Evolutionary conservation across 2,329 filamentous ascomycete species (phyloP), one percentile per base, ranked within the genome.

Genomic region (Clonostachys rhizophaga): DNA sequence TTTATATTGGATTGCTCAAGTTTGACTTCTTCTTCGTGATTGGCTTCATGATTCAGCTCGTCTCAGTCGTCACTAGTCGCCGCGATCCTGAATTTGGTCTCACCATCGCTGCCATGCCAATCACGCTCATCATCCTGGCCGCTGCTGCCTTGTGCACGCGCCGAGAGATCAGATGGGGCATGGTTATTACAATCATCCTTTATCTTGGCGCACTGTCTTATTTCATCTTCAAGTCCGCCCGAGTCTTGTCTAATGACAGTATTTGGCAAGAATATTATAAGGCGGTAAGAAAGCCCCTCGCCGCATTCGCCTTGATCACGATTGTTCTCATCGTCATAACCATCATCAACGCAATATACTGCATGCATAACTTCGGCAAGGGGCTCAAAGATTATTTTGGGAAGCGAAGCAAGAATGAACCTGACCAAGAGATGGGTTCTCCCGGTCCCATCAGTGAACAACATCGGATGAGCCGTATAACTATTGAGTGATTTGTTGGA

Each of bases 11-110:
- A 36, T 80, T 99, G 10, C 79, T 99, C 54, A 99, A 99, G 69
- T 99, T 99, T 66, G 94, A 99, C 71, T 97, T 99, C 70, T 99
- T 99, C 83, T 97, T 99, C 76, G 99, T 99, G 78, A 83, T 99
- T 44, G 94, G 92, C 46, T 99, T 99, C 67, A 97, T 94, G 7
- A 89, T 99, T 42, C 94, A 99, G 63, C 99, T 99, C 67, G 80
- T 97, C 46, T 92, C 99, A 57, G 87, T 97, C 49, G 91, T 99
- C 50, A 85, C 81, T 41, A 74, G 75, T 41, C 79, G 74, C 50
- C 78, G 78, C 43, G 79, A 86, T 51, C 74, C 83, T 58, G 94
- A 99, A 66, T 89, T 94, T 58, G 87, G 79, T 47, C 76, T 97
- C 45, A 99, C 95, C 8, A 84, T 94, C 43, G 88, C 86, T 50